Evolutionary conservation across 352 stramenopile species (phyloP), one percentile per base, ranked within the genome.

Genomic region (Phytophthora cajani): DNA sequence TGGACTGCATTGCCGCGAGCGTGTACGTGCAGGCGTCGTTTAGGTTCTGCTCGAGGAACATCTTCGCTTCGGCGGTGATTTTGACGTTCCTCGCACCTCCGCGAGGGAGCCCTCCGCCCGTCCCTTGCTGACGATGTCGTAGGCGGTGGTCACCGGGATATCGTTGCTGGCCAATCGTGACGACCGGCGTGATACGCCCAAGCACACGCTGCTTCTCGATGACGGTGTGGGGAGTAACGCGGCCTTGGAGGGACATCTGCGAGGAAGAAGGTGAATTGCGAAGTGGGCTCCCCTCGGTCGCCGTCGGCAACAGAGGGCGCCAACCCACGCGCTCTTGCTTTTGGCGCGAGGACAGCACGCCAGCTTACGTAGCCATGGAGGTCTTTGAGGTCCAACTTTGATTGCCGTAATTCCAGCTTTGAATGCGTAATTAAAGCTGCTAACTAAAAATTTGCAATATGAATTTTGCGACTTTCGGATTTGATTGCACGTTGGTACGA

Each of bases 21-120:
- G 62, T 53, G n/a, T 49, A 55, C 21, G 40, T 54, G 51, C 51
- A 61, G 23, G 50, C 21, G 44, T 64, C 58, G 40, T 47, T 47
- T 17, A 47, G 1, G 40, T 47, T 21, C 14, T n/a, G 11, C 40
- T 19, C 40, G 14, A 47, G 40, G 14, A n/a, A 47, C 40, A 17
- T 5, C 40, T 47, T 47, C 10, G 40, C 11, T 47, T 47, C 40
- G 2, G 12, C 10, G 12, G 40, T 21, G 11, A 47, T n/a, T 14
- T 47, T 47, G 40, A 47, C 40, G 40, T 47, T 47, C 40, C 40
- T 47, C 40, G 40, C 40, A 46, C 38, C 38, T 16, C 38, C 16
- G 11, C 38, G 38, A 46, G 38, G 38, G 11, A 46, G 38, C 10
- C 5, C 38, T 46, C 38, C 9, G 38, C 38, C 11, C 38, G 38